Percentiles rank a stretch among this genome's conserved stretches.
Evolutionary conservation across 2,329 filamentous ascomycete genomes (phyloP).

Genomic region (Xylaria sp.): DNA sequence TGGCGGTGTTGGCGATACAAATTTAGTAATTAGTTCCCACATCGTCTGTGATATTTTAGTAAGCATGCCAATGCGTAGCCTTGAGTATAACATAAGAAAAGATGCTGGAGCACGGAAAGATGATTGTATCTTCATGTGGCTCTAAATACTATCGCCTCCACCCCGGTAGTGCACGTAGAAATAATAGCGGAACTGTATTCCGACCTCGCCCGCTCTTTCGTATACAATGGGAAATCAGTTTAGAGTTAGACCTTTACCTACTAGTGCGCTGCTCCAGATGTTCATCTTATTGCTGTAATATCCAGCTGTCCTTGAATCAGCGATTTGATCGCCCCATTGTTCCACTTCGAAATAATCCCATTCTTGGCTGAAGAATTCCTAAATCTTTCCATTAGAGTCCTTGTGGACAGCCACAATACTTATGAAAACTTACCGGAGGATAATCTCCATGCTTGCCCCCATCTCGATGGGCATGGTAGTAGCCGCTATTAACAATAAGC

Average conservation of each 20-base stretch:
- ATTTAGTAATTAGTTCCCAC: constrained; percentile 45
- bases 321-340: constrained; percentile 23
- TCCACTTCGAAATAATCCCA: constrained; percentile 36
- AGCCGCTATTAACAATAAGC: constrained; percentile 32
- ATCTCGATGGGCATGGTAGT: constrained; percentile 28
- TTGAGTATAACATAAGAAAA: not conserved
- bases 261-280: constrained; percentile 40
- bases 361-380: constrained; percentile 38
- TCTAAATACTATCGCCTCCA: not conserved
- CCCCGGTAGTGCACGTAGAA: not conserved
- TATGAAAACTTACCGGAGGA: constrained; percentile 38
- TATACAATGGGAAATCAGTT: not conserved
- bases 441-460: constrained; percentile 27
- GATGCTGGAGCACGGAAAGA: not conserved
- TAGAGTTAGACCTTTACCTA: constrained; percentile 22
- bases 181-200: not conserved
- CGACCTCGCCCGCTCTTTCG: not conserved
- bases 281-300: constrained; percentile 42
- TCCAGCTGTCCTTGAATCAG: constrained; percentile 32
- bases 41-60: constrained; percentile 37
- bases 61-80: not conserved
- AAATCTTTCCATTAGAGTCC: not conserved
- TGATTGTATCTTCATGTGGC: not conserved
- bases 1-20: constrained; percentile 34
- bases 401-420: not conserved